phyloP scores from a whole-genome alignment of 495 filamentous ascomycete species.

The Pyrenopolyporus hunteri region DNA sequence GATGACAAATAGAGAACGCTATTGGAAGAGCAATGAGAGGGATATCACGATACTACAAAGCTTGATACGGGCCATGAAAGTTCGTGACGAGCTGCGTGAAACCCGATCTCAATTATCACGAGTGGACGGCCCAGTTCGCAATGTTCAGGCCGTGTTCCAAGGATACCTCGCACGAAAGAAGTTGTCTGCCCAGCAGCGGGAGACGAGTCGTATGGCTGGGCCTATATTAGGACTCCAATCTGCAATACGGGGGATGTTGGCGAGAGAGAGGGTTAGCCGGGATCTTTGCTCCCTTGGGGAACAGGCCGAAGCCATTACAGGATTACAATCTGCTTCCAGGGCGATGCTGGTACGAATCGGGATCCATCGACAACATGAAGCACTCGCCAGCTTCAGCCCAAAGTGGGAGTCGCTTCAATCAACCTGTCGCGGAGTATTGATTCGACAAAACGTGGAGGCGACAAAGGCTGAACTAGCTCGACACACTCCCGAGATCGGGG shows the following conservation, averaged over 20 bases:
- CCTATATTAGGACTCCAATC: constrained; percentile 59
- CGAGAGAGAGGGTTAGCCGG: constrained; percentile 48
- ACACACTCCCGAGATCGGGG: constrained; percentile 42
- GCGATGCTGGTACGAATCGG: constrained; percentile 47
- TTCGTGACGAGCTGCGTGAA: constrained; percentile 68
- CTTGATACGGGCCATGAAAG: constrained; percentile 76
- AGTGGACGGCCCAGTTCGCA: constrained; percentile 61
- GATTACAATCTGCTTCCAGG: constrained; percentile 58
- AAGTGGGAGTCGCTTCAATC: constrained; percentile 59
- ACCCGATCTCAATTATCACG: constrained; percentile 66
- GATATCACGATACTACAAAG: constrained; percentile 84
- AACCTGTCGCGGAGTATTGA: constrained; percentile 52
- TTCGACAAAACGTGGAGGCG: constrained; percentile 49
- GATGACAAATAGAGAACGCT: constrained; percentile 63
- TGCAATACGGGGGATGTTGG: constrained; percentile 56
- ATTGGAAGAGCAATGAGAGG: constrained; percentile 71
- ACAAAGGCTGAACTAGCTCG: constrained; percentile 48
- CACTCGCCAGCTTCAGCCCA: constrained; percentile 48
- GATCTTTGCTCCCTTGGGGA: constrained; percentile 48
- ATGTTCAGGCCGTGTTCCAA: constrained; percentile 76
- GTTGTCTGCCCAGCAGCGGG: constrained; percentile 58
- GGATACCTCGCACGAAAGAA: constrained; percentile 61
- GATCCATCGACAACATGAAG: constrained; percentile 45
- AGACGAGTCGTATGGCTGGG: constrained; percentile 54
- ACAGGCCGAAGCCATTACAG: constrained; percentile 46